Conservation (phyloP, 192 early-diverging fungal species). For the Dissophora globulifera region DNA sequence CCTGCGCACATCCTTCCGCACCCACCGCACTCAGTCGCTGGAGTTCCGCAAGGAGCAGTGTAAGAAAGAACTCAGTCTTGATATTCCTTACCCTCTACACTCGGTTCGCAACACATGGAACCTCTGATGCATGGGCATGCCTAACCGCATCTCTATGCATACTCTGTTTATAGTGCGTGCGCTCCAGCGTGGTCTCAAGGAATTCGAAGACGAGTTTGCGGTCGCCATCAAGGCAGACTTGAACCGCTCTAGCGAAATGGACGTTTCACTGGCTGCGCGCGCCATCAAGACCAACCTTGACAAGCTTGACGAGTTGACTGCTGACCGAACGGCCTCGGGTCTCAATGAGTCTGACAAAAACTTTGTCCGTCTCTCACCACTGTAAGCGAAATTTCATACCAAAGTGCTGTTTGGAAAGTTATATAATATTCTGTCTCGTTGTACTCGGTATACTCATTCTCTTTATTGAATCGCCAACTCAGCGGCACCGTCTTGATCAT, state of each 20-base stretch:
- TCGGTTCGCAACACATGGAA: too few relatives aligned
- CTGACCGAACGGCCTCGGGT: conserved; percentile 5
- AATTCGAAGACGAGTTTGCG: conserved; percentile 59
- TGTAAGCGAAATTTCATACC: conserved; percentile 13
- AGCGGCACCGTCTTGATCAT: conserved; percentile 55
- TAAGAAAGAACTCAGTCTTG: too few relatives aligned
- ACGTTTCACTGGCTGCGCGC: conserved; percentile 11
- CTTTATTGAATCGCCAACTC: background rate
- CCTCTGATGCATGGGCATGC: too few relatives aligned
- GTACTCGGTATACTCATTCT: background rate
- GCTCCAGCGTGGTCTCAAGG: conserved; percentile 42
- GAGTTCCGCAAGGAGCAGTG: too few relatives aligned
- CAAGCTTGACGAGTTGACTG: conserved; percentile 21
- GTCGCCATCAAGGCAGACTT: conserved; percentile 67
- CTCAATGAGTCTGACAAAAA: conserved; percentile 21
- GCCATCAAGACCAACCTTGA: conserved; percentile 13
- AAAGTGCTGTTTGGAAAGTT: background rate
- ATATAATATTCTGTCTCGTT: background rate
- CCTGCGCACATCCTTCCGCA: too few relatives aligned
- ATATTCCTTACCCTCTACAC: too few relatives aligned
- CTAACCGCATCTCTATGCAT: background rate
- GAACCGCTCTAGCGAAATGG: conserved; percentile 54
- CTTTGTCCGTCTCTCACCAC: conserved; percentile 33
- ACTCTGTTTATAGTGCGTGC: conserved; percentile 33
- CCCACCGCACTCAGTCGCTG: too few relatives aligned